These are phyloP conservation scores for Naganishia randhawae DNA, from an alignment of 768 basidiomycete genomes.

Conservation along the genomic window DNA sequence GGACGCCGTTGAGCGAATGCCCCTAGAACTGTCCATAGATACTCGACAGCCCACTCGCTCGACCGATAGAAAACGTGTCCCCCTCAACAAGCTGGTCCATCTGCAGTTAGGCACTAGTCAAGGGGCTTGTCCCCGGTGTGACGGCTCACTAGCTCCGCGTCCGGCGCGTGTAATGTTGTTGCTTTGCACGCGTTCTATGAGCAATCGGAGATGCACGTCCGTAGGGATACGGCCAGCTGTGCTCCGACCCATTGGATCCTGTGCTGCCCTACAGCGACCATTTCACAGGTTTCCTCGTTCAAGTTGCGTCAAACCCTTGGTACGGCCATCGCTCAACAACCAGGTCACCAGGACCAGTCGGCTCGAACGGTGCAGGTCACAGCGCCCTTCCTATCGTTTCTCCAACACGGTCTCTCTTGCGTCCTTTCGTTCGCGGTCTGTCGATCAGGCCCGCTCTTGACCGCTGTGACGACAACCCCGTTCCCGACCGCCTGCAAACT, in stretches of 20 bases:
- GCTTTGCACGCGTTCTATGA: slow-evolving; percentile 1
- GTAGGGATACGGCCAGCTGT: neutral
- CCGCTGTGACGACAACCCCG: neutral
- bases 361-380: slow-evolving; percentile 22
- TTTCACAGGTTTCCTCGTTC: neutral
- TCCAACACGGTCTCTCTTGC: slow-evolving; percentile 6
- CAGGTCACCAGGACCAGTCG: slow-evolving; percentile 17
- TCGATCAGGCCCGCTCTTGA: slow-evolving; percentile 5
- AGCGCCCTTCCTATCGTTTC: slow-evolving; percentile 5
- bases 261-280: neutral
- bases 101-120: no score
- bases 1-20: no score
- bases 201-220: slow-evolving; percentile 5
- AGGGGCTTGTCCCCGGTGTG: neutral
- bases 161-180: neutral
- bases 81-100: no score
- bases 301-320: neutral
- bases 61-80: no score
- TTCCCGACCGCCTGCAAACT: no score
- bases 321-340: neutral
- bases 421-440: neutral
- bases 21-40: no score
- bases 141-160: neutral
- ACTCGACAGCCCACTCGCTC: no score
- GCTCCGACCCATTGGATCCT: slow-evolving; percentile 1